phyloP scores from a whole-genome alignment of 1,139 yeast genomes.

The Nakaseomyces delphensis region DNA sequence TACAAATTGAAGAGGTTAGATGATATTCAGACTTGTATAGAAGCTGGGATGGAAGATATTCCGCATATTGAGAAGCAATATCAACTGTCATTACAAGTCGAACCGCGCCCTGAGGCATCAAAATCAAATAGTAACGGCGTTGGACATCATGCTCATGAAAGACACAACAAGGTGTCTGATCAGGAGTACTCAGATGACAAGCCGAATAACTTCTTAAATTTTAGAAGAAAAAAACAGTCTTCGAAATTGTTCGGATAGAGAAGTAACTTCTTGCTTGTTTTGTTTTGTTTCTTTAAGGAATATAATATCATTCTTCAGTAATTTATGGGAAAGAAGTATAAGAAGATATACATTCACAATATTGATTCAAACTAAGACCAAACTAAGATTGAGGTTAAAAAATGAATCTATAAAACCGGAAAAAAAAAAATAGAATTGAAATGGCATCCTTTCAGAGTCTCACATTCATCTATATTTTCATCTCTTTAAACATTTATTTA shows the following conservation, averaged over 20 bases:
- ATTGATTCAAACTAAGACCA: no score
- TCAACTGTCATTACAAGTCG: constrained; percentile 61
- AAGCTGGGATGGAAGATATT: constrained; percentile 39
- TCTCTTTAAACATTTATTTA: no score
- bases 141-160: constrained; percentile 9
- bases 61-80: constrained; percentile 80
- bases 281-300: neutral
- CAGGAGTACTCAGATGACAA: constrained; percentile 11
- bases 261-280: neutral
- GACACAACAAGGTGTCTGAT: constrained; percentile 8
- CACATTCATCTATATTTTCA: no score
- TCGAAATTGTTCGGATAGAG: constrained; percentile 12
- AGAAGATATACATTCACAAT: no score
- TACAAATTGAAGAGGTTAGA: constrained; percentile 56
- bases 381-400: no score
- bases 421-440: no score
- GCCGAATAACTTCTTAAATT: constrained; percentile 11
- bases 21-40: constrained; percentile 60
- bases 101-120: constrained; percentile 6
- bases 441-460: no score
- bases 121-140: constrained; percentile 4
- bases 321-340: no score
- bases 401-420: no score
- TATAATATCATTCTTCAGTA: no score
- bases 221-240: constrained; percentile 13